Percentiles rank a stretch among this genome's conserved stretches.
Evolutionary conservation across 2,329 filamentous ascomycete genomes (phyloP).

Genomic region (Colletotrichum cereale): DNA sequence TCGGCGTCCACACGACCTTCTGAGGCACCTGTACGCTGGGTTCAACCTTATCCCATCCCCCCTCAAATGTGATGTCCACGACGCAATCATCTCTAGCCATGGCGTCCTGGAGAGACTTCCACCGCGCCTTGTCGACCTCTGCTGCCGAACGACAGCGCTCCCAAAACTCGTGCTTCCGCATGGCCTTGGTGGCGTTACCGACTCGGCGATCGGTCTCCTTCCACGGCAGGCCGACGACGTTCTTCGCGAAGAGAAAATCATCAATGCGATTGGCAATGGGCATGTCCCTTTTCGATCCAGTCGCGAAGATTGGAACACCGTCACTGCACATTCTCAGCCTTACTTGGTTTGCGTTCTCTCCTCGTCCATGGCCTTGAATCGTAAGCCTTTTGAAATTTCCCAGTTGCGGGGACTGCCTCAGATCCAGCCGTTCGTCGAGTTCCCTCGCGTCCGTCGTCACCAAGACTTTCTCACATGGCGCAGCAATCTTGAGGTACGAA

Average conservation of each 20-base stretch:
- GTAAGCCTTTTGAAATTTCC: slow-evolving; percentile 4
- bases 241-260: slow-evolving; percentile 30
- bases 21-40: neutral
- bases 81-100: slow-evolving; percentile 35
- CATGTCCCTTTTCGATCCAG: slow-evolving; percentile 14
- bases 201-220: slow-evolving; percentile 18
- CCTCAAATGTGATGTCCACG: slow-evolving; percentile 34
- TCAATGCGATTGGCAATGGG: neutral
- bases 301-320: slow-evolving; percentile 31
- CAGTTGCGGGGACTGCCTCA: neutral
- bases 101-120: slow-evolving; percentile 28
- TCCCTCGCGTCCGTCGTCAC: neutral
- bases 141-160: slow-evolving; percentile 8
- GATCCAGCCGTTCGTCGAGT: neutral
- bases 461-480: slow-evolving; percentile 27
- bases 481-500: slow-evolving; percentile 31
- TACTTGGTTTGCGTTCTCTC: neutral
- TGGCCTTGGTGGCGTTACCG: neutral
- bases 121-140: slow-evolving; percentile 21
- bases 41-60: slow-evolving; percentile 17
- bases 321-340: slow-evolving; percentile 29
- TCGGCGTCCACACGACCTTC: neutral
- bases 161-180: slow-evolving; percentile 33
- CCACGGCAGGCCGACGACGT: slow-evolving; percentile 22
- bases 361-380: neutral